Evolutionary conservation across 2,329 filamentous ascomycete species (phyloP).

Genomic region (Fusarium annulatum): DNA sequence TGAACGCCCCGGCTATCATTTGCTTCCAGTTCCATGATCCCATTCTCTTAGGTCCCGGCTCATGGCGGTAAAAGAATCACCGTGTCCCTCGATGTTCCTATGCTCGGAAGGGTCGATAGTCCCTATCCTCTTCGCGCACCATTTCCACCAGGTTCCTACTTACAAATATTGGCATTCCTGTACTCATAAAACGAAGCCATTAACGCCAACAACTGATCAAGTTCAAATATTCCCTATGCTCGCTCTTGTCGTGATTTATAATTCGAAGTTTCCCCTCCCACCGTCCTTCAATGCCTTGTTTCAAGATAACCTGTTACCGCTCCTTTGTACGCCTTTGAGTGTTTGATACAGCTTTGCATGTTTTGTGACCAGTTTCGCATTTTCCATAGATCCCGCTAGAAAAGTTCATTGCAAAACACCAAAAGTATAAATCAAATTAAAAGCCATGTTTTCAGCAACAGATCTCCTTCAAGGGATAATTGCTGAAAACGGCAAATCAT

Average conservation of each 20-base stretch:
- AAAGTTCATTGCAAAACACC: slow-evolving; percentile 32
- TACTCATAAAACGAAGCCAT: slow-evolving; percentile 34
- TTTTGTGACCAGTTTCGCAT: slow-evolving; percentile 30
- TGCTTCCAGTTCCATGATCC: background rate
- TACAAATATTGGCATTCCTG: slow-evolving; percentile 30
- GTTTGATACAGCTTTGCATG: slow-evolving; percentile 19
- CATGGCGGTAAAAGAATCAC: background rate
- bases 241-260: slow-evolving; percentile 36
- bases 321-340: slow-evolving; percentile 27
- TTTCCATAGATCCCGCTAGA: slow-evolving; percentile 14
- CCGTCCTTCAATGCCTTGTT: slow-evolving; percentile 10
- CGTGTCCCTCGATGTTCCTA: background rate
- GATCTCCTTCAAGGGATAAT: slow-evolving; percentile 27
- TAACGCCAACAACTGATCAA: slow-evolving; percentile 30
- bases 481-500: slow-evolving; percentile 21
- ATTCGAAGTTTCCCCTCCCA: slow-evolving; percentile 18
- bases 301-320: slow-evolving; percentile 14
- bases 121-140: background rate
- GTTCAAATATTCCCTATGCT: slow-evolving; percentile 33
- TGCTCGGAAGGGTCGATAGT: background rate
- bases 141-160: slow-evolving; percentile 3
- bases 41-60: background rate
- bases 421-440: slow-evolving; percentile 21
- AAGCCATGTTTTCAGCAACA: slow-evolving; percentile 31
- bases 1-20: slow-evolving; percentile 2